These are phyloP conservation scores for Uronychia binucleata DNA, from an alignment of 73 alveolate species.

Conservation along the genomic window DNA sequence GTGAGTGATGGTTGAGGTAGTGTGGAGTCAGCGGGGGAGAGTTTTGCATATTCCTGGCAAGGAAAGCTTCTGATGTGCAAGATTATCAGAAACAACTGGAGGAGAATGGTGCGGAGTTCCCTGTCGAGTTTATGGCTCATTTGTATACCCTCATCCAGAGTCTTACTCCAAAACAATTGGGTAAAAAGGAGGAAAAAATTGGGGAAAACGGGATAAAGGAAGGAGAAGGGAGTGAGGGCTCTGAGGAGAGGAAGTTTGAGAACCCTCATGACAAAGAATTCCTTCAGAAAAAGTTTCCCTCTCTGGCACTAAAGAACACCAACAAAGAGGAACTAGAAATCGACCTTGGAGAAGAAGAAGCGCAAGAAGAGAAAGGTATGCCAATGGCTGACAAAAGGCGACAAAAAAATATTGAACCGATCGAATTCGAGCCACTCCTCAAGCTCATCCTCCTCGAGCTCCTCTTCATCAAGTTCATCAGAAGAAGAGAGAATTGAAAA, in stretches of 20 bases:
- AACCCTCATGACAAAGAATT: slow-evolving; percentile 22
- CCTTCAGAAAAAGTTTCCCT: slow-evolving; percentile 38
- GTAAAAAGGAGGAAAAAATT: slow-evolving; percentile 5
- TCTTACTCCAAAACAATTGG: slow-evolving; percentile 36
- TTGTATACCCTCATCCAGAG: slow-evolving; percentile 24
- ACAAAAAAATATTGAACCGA: background rate
- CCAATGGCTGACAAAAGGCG: background rate
- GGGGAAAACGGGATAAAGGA: slow-evolving; percentile 7
- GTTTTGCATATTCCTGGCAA: slow-evolving; percentile 71
- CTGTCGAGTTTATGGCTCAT: slow-evolving; percentile 35
- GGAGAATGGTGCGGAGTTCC: slow-evolving; percentile 55
- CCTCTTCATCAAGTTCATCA: slow-evolving; percentile 8
- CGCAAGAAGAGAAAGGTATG: background rate
- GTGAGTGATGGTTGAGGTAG: slow-evolving; percentile 27
- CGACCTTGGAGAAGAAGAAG: slow-evolving; percentile 21
- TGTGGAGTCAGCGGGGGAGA: too few relatives aligned
- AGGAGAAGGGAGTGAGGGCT: slow-evolving; percentile 29
- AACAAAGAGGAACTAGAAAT: slow-evolving; percentile 34
- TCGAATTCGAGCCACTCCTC: slow-evolving; percentile 14
- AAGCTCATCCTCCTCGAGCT: slow-evolving; percentile 1
- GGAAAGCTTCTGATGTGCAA: slow-evolving; percentile 40
- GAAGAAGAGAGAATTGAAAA: background rate
- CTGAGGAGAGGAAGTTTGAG: slow-evolving; percentile 41
- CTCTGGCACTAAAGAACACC: slow-evolving; percentile 50
- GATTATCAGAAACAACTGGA: slow-evolving; percentile 37